A percentile compares a stretch with the other conserved stretches of the same genome.
phyloP scores from a whole-genome alignment of 495 filamentous ascomycete genomes.

The Neurospora intermedia region DNA sequence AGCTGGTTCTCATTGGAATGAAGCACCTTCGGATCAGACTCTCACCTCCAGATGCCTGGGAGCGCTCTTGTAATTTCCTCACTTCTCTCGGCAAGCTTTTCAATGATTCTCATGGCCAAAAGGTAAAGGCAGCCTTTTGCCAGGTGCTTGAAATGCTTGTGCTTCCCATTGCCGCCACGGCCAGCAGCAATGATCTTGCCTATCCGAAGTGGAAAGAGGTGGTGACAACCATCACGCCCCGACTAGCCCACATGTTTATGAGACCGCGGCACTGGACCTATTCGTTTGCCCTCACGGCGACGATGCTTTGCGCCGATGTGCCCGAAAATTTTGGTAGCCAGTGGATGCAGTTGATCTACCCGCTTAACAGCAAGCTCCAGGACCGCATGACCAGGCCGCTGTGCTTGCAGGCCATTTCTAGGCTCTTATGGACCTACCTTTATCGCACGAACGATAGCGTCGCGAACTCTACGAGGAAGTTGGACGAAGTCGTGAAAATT shows the following conservation, averaged over 20 bases:
- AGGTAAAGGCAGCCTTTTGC: slow-evolving; percentile 88
- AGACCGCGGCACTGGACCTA: slow-evolving; percentile 88
- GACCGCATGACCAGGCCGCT: slow-evolving; percentile 70
- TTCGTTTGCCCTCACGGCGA: slow-evolving; percentile 74
- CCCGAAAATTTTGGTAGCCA: slow-evolving; percentile 72
- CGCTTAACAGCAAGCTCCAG: slow-evolving; percentile 67
- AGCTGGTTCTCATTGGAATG: slow-evolving; percentile 83
- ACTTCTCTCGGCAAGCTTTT: slow-evolving; percentile 70
- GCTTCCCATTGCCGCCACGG: slow-evolving; percentile 75
- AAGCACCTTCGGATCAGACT: slow-evolving; percentile 68
- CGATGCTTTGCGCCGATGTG: slow-evolving; percentile 77
- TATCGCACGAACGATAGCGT: slow-evolving; percentile 65
- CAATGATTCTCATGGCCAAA: slow-evolving; percentile 69
- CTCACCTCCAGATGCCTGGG: slow-evolving; percentile 64
- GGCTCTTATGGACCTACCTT: slow-evolving; percentile 92
- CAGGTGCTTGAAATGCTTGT: slow-evolving; percentile 78
- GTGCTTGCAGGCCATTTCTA: slow-evolving; percentile 79
- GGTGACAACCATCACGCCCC: slow-evolving; percentile 60
- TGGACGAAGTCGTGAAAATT: slow-evolving; percentile 77
- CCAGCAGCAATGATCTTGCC: slow-evolving; percentile 58
- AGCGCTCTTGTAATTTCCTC: slow-evolving; percentile 82
- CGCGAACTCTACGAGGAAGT: slow-evolving; percentile 57
- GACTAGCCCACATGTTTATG: slow-evolving; percentile 67
- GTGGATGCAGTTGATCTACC: slow-evolving; percentile 72
- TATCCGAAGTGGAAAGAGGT: slow-evolving; percentile 79